A percentile compares a stretch with the other conserved stretches of the same genome.
phyloP scores from a whole-genome alignment of 2,329 filamentous ascomycete genomes.

The Cytospora mali region DNA sequence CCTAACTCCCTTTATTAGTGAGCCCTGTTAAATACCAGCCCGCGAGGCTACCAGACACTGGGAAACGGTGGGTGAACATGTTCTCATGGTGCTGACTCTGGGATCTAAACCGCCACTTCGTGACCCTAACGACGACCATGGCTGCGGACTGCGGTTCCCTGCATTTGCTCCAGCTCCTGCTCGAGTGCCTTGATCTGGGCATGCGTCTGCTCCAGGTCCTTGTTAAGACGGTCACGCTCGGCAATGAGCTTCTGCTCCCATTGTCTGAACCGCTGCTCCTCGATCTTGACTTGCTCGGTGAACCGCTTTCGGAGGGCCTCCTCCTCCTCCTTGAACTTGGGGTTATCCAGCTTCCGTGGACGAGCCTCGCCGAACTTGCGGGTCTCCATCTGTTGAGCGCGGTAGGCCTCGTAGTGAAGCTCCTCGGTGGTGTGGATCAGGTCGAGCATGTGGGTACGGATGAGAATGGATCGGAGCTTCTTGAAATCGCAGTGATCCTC shows the following conservation, averaged over 20 bases:
- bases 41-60: constrained; percentile 21
- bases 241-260: constrained; percentile 99
- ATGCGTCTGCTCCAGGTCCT: constrained; percentile 97
- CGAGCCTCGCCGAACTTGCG: constrained; percentile 98
- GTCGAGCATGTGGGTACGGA: constrained; percentile 99
- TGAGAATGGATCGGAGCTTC: constrained; percentile 98
- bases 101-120: constrained; percentile 22
- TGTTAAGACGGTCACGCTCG: constrained; percentile 98
- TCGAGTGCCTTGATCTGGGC: constrained; percentile 92
- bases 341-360: constrained; percentile 97
- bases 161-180: constrained; percentile 89
- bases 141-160: constrained; percentile 86
- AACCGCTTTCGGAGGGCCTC: constrained; percentile 98
- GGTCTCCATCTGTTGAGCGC: constrained; percentile 99
- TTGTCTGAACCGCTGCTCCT: constrained; percentile 98
- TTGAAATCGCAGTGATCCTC: constrained; percentile 99
- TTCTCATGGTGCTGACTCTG: constrained; percentile 16
- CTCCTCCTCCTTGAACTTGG: constrained; percentile 99
- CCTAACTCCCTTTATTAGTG: constrained; percentile 24
- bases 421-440: constrained; percentile 99
- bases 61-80: constrained; percentile 11
- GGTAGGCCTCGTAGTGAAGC: constrained; percentile 98
- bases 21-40: constrained; percentile 22
- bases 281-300: constrained; percentile 99
- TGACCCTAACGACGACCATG: constrained; percentile 79